Evolutionary conservation across 2,329 filamentous ascomycete genomes (phyloP).

Genomic region (Exophiala mesophila): DNA sequence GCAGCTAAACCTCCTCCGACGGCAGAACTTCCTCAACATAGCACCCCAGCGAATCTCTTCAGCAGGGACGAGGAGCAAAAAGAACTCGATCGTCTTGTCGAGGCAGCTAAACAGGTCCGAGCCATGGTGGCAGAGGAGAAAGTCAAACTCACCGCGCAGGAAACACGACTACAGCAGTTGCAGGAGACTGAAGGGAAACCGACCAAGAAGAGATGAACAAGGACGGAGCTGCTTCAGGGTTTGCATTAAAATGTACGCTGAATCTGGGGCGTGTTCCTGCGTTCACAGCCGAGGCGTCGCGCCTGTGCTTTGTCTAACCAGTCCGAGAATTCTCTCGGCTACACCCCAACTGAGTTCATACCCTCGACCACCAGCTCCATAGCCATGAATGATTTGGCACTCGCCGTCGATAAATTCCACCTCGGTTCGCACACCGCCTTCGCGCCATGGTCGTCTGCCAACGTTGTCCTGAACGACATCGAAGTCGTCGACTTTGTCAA

Average conservation of each 20-base stretch:
- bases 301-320: conserved; percentile 9
- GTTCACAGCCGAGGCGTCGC: background rate
- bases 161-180: conserved; percentile 53
- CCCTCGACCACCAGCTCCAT: conserved; percentile 58
- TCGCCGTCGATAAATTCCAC: conserved; percentile 36
- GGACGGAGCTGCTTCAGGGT: too few relatives aligned
- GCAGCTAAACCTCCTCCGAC: conserved; percentile 60
- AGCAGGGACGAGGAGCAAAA: conserved; percentile 66
- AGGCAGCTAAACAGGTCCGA: conserved; percentile 56
- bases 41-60: conserved; percentile 65
- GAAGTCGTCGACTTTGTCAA: conserved; percentile 34
- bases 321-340: conserved; percentile 33
- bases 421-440: conserved; percentile 50
- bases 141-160: conserved; percentile 55
- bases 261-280: too few relatives aligned
- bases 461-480: conserved; percentile 45
- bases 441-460: conserved; percentile 41
- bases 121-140: conserved; percentile 62
- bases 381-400: conserved; percentile 48
- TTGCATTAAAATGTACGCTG: too few relatives aligned
- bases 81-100: conserved; percentile 59
- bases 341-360: conserved; percentile 60
- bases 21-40: conserved; percentile 67
- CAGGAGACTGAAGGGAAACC: conserved; percentile 39
- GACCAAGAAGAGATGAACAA: conserved; percentile 25